phyloP scores from a whole-genome alignment of 2,329 filamentous ascomycete genomes.

The Trichoderma guizhouense region DNA sequence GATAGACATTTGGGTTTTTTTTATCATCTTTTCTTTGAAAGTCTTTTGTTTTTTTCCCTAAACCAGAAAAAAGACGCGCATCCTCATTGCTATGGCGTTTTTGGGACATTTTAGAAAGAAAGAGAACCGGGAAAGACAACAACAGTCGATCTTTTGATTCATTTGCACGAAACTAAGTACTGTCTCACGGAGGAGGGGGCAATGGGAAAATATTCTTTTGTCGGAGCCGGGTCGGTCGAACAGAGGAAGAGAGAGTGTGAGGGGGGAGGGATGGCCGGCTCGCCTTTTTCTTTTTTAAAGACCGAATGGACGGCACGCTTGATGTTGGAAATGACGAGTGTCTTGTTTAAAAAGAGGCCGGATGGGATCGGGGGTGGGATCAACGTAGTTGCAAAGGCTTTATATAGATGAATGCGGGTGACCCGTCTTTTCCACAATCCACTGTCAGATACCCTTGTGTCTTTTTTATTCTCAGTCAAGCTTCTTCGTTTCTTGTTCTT shows the following conservation, averaged over 20 bases:
- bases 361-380: neutral
- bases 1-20: slow-evolving; percentile 26
- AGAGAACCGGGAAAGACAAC: slow-evolving; percentile 17
- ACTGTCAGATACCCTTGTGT: slow-evolving; percentile 10
- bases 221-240: neutral
- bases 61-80: slow-evolving; percentile 21
- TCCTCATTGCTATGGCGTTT: slow-evolving; percentile 32
- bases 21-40: slow-evolving; percentile 16
- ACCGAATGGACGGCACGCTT: neutral
- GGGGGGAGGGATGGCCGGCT: neutral
- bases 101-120: slow-evolving; percentile 25
- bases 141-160: slow-evolving; percentile 17
- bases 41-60: slow-evolving; percentile 12
- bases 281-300: neutral
- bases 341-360: neutral
- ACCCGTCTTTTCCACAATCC: slow-evolving; percentile 17
- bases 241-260: neutral
- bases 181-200: neutral
- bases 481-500: neutral
- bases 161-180: slow-evolving; percentile 10
- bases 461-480: neutral
- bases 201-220: neutral
- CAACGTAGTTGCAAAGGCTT: slow-evolving; percentile 9
- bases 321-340: slow-evolving; percentile 1
- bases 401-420: slow-evolving; percentile 17